Evolutionary conservation across 2,329 filamentous ascomycete species (phyloP), one percentile per base, ranked within the genome.

Genomic region (Fusarium euwallaceae): DNA sequence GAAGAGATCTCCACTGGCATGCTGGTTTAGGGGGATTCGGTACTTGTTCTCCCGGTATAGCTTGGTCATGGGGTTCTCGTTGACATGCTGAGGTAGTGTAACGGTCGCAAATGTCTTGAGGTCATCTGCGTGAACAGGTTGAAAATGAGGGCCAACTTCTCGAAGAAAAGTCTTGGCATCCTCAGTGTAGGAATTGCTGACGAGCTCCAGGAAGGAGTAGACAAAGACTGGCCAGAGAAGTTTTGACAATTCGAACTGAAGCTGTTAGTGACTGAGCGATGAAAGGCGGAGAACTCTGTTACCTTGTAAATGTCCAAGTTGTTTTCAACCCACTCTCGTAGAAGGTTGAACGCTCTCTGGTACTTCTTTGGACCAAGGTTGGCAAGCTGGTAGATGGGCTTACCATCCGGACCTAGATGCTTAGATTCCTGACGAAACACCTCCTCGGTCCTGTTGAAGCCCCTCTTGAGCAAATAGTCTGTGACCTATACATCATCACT

Each of bases 261-360:
- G 53, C 3, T n/a, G 60, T 80, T 39, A 82, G 76, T 24, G 32
- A 74, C 48, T 16, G 16, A 32, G 6, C 5, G 22, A 76, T 45
- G 78, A 36, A 20, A 43, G 3, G 3, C 39, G 6, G 20, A 1
- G 56, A 36, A 34, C 39, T 34, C 36, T 22, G 84, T 78, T 82
- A 93, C 94, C 87, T 98, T 98, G 89, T 98, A 98, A 32, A 98
- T 89, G 74, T 98, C 96, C 27, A 99, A 88, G 69, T 94, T 95
- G 76, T 96, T 95, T 75, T 98, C 95, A 56, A 98, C 92, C 93
- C 95, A 99, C 74, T 91, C 89, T 74, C 89, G 92, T 48, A 97
- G 86, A 48, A 95, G 84, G 66, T 90, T 89, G 87, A 89, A 98
- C 0, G 94, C 93, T 73, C 90, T 92, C 45, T 90, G 86, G 79